Conservation (phyloP, 345 rosid genomes). For the Salix koriyanagi region DNA sequence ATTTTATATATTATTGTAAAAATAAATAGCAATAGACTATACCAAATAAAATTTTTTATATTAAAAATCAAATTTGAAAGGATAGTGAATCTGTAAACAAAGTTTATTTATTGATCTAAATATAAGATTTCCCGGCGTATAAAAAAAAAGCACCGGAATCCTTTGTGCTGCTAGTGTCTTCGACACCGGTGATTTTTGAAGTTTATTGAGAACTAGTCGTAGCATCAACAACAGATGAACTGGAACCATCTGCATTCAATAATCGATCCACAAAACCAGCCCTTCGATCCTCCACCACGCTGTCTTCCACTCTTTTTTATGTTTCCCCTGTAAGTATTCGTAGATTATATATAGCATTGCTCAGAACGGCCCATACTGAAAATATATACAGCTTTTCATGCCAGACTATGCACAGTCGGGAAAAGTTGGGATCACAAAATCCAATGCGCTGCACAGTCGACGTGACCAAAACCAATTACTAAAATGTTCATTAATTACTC, state of each 20-base stretch:
- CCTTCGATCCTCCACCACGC: conserved; percentile 62
- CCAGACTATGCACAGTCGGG: no score
- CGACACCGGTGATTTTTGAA: conserved; percentile 18
- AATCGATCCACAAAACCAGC: conserved; percentile 70
- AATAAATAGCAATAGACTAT: neutral
- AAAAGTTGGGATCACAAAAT: no score
- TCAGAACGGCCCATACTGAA: neutral
- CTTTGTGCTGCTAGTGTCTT: conserved; percentile 30
- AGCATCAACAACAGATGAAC: conserved; percentile 26
- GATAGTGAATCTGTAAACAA: neutral
- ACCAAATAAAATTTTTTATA: neutral
- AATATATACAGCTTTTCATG: neutral
- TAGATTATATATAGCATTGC: neutral
- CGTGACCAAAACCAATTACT: no score
- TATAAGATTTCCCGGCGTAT: no score
- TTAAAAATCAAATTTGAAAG: neutral
- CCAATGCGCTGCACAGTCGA: no score
- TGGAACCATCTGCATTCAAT: conserved; percentile 43
- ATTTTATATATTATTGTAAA: no score
- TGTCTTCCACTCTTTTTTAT: conserved; percentile 39
- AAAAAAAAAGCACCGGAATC: conserved; percentile 18
- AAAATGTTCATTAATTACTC: no score
- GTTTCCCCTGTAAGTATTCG: conserved; percentile 43
- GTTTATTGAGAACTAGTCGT: conserved; percentile 28
- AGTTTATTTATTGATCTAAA: no score